These are phyloP conservation scores for Saccharomycopsis guyanensis DNA, from an alignment of 805 yeast genomes.

Conservation along the genomic window DNA sequence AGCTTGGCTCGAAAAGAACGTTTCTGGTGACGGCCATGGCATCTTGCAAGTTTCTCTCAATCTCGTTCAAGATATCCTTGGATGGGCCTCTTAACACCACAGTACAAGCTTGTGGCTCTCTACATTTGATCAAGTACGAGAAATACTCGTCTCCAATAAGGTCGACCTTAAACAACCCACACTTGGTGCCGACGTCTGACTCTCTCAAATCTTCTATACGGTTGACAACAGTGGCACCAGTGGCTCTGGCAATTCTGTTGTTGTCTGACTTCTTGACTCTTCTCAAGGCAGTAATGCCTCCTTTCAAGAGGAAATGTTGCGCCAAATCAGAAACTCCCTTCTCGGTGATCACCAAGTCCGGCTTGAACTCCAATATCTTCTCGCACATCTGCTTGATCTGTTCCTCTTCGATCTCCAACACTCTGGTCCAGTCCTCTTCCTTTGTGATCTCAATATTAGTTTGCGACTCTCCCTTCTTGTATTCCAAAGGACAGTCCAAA, in stretches of 20 bases:
- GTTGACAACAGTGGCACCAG: constrained; percentile 96
- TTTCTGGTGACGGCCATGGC: constrained; percentile 98
- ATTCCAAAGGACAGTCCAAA: constrained; percentile 94
- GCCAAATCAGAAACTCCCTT: constrained; percentile 98
- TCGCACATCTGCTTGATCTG: constrained; percentile 87
- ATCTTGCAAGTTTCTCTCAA: constrained; percentile 94
- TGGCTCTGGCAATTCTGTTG: constrained; percentile 92
- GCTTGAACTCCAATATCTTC: constrained; percentile 73
- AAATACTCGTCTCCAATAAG: constrained; percentile 96
- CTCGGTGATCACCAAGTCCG: constrained; percentile 93
- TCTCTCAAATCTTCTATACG: constrained; percentile 92
- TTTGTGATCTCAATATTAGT: constrained; percentile 95
- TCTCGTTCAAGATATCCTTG: constrained; percentile 91
- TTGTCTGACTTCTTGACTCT: constrained; percentile 94
- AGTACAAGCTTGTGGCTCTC: constrained; percentile 89
- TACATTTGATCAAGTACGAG: constrained; percentile 74
- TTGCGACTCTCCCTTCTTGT: constrained; percentile 98
- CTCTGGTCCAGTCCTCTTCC: constrained; percentile 93
- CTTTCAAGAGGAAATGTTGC: constrained; percentile 90
- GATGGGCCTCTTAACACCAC: constrained; percentile 91
- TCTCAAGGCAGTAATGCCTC: constrained; percentile 87
- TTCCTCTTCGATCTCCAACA: constrained; percentile 94
- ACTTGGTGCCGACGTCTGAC: constrained; percentile 77
- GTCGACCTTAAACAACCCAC: constrained; percentile 90
- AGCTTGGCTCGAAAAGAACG: constrained; percentile 87